Evolutionary conservation across 257 asterid species (phyloP), one percentile per base, ranked within the genome.

Genomic region (Ilex asprella): DNA sequence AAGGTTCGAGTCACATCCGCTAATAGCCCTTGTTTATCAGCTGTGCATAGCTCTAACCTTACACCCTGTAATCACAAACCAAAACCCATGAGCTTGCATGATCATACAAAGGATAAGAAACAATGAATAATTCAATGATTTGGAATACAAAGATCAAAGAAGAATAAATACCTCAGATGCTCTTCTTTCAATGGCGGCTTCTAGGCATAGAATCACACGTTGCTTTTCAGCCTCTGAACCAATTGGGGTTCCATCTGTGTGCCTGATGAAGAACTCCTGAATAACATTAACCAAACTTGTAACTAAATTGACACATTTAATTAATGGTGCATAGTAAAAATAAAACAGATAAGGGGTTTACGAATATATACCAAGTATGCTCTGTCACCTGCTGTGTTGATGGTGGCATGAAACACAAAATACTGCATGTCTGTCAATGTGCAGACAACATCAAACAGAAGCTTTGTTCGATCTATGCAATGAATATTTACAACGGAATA

Each of bases 361-460:
- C 21, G 66, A 63, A 67, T 47, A 60, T 50, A 30, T 81, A 91
- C 98, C 94, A 88, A 53, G 65, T 69, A 80, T 10, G 94, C 92
- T 53, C 77, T 67, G 74, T 89, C 88, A 27, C 80, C 81, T 0
- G 90, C 65, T 0, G 97, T 84, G 71, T 84, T 84, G 4, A 89
- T 71, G 0, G 88, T 92, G 63, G 95, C 99, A 55, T 93, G 99
- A 44, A 87, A 93, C 62, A 93, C 90, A 7, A 87, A 82, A 46
- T 93, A 93, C 43, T 87, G 81, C 99, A 93, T 89, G 51, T 93
- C 97, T 0, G 99, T 93, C 58, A 93, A 70, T 3, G 99, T 85
- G 88, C 97, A 93, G 35, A 93, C 84, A 10, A 89, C 79, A 30
- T 93, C 99, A 32, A 93, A 93, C 43, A 89, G 65, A 72, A 93